These are phyloP conservation scores for Cylindrotheca closterium DNA, from an alignment of 108 stramenopile species.

Conservation along the genomic window DNA sequence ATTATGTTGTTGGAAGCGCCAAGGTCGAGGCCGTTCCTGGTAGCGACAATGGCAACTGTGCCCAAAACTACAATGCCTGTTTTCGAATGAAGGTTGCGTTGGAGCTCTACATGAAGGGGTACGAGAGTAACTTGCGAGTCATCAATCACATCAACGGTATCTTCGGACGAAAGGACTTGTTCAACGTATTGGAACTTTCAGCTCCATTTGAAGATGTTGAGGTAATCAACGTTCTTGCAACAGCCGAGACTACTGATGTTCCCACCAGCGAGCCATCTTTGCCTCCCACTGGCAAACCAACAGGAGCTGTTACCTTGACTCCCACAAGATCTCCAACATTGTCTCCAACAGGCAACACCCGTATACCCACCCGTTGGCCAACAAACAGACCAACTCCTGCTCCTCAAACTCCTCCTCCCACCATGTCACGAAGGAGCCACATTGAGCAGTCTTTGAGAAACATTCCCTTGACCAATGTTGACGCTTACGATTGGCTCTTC, in stretches of 20 bases:
- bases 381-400: not conserved
- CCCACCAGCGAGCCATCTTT: not conserved
- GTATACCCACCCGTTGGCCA: no score
- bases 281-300: not conserved
- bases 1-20: not conserved
- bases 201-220: not conserved
- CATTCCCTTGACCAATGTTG: not conserved
- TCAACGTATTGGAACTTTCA: not conserved
- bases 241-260: not conserved
- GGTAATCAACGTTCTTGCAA: not conserved
- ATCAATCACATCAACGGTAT: not conserved
- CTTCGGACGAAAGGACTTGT: not conserved
- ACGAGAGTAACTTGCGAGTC: not conserved
- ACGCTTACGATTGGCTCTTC: not conserved
- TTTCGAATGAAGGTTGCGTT: not conserved
- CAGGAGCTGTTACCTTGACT: not conserved
- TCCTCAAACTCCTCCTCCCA: conserved; percentile 1
- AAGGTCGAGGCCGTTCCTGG: not conserved
- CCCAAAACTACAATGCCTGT: not conserved
- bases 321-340: not conserved
- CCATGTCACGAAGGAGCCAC: not conserved
- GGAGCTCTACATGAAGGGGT: not conserved
- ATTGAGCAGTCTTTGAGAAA: not conserved
- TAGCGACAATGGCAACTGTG: not conserved
- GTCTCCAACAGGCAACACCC: not conserved